phyloP scores from a whole-genome alignment of 192 early-diverging fungal genomes.

The Piromyces finnis region DNA sequence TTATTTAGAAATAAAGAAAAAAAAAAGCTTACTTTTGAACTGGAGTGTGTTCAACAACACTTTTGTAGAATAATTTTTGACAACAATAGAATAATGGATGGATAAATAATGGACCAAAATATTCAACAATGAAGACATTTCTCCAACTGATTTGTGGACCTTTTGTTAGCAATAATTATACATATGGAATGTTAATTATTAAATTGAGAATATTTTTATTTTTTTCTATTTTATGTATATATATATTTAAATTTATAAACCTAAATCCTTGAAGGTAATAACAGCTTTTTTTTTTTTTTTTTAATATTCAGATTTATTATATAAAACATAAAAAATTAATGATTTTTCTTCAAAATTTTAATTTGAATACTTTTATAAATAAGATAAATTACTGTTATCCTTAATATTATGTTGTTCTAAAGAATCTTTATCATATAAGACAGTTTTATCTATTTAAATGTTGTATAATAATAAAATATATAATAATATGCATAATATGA shows the following conservation, averaged over 20 bases:
- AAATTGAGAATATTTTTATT: too few species aligned
- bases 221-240: background rate
- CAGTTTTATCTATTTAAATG: constrained; percentile 37
- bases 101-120: constrained; percentile 72
- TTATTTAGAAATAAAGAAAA: too few species aligned
- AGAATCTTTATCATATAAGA: background rate
- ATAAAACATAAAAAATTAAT: background rate
- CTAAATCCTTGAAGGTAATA: background rate
- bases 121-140: constrained; percentile 86
- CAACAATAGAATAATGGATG: constrained; percentile 74
- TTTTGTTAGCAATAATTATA: background rate
- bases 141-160: constrained; percentile 87
- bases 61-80: constrained; percentile 46
- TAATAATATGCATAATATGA: too few species aligned
- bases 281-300: background rate
- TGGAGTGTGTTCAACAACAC: constrained; percentile 39
- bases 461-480: constrained; percentile 30
- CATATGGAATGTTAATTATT: too few species aligned
- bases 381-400: background rate
- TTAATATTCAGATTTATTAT: background rate
- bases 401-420: background rate
- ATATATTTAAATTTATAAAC: background rate
- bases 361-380: too few species aligned
- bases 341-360: too few species aligned
- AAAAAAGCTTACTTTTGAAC: constrained; percentile 50